phyloP scores from a whole-genome alignment of 108 stramenopile species.

The Cyclotella distinguenda region DNA sequence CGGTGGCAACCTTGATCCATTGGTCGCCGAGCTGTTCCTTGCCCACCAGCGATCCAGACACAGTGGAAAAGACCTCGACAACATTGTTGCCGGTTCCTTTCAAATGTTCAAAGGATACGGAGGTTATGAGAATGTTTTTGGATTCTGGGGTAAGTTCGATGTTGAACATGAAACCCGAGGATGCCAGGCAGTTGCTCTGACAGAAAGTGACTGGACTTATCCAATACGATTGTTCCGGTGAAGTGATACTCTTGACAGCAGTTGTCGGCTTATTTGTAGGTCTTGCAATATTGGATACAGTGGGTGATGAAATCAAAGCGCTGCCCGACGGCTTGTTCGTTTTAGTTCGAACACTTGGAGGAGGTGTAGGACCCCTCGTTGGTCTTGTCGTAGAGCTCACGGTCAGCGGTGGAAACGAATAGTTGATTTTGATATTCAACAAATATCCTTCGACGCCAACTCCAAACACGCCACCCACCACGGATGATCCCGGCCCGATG shows the following conservation, averaged over 20 bases:
- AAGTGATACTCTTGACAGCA: background rate
- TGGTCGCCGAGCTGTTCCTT: background rate
- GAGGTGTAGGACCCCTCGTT: background rate
- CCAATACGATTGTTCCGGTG: constrained; percentile 5
- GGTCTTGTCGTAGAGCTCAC: background rate
- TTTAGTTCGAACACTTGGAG: background rate
- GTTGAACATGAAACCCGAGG: constrained; percentile 25
- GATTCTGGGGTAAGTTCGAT: background rate
- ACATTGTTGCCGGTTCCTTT: background rate
- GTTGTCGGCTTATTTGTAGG: background rate
- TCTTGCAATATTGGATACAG: background rate
- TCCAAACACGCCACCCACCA: constrained; percentile 13
- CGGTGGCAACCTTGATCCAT: constrained; percentile 15
- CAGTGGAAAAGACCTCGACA: constrained; percentile 1
- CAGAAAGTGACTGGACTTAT: background rate
- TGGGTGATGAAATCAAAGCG: constrained; percentile 6
- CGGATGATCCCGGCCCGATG: constrained; percentile 12
- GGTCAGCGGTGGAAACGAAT: constrained; percentile 5
- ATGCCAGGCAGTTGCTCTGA: constrained; percentile 1
- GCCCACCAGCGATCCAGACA: constrained; percentile 7
- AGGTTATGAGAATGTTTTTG: background rate
- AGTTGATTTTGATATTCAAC: constrained; percentile 5
- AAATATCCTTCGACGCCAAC: constrained; percentile 12
- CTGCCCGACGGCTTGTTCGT: background rate
- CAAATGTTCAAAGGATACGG: constrained; percentile 11